Conservation (phyloP, 805 yeast genomes). For the Candida germanica region DNA sequence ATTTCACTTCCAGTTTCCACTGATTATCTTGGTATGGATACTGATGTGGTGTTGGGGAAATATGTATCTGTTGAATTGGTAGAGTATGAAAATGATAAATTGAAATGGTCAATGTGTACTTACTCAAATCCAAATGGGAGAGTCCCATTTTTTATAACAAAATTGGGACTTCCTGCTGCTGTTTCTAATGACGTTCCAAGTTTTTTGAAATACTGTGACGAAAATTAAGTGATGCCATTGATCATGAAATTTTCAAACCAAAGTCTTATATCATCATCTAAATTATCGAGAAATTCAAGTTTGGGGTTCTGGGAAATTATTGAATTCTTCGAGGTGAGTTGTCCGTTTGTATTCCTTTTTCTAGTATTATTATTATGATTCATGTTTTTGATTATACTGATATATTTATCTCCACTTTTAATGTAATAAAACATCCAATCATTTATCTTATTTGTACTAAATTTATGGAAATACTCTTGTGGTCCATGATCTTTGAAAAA, state of each 20-base stretch:
- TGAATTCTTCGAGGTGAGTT: conserved; percentile 1
- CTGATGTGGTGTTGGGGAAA: conserved; percentile 24
- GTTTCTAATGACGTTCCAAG: conserved; percentile 41
- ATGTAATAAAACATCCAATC: conserved; percentile 44
- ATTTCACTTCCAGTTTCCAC: conserved; percentile 35
- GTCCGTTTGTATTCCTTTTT: conserved; percentile 7
- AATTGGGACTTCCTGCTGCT: conserved; percentile 27
- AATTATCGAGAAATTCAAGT: conserved; percentile 37
- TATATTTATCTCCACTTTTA: conserved; percentile 24
- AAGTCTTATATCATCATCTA: conserved; percentile 40
- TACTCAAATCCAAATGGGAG: conserved; percentile 37
- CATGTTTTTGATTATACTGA: conserved; percentile 34
- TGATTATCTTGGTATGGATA: conserved; percentile 11
- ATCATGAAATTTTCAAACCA: conserved; percentile 35
- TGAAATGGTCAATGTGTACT: conserved; percentile 40
- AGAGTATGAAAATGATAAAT: conserved; percentile 17
- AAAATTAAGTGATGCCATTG: conserved; percentile 16
- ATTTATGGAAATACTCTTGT: conserved; percentile 40
- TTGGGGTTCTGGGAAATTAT: conserved; percentile 10
- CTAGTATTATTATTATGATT: conserved; percentile 20
- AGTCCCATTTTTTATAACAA: conserved; percentile 37
- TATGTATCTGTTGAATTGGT: conserved; percentile 38
- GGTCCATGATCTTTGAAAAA: conserved; percentile 19
- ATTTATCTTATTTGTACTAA: conserved; percentile 31
- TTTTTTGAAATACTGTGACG: conserved; percentile 29